These are phyloP conservation scores for Phaeophleospora eucalypticola DNA, from an alignment of 2,329 filamentous ascomycete species.

Conservation along the genomic window DNA sequence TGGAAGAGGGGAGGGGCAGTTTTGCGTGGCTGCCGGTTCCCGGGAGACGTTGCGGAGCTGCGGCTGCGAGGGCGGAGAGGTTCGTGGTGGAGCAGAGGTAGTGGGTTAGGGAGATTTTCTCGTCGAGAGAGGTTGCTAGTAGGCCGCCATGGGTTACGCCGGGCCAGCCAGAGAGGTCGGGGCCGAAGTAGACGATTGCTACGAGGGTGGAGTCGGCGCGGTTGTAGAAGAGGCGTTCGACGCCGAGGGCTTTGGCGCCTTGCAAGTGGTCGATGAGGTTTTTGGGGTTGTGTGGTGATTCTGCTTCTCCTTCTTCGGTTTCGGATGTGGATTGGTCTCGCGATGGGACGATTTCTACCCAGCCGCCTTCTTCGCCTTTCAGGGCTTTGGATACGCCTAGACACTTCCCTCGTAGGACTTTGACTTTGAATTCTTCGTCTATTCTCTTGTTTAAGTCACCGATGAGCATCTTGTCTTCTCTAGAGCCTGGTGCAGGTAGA, in stretches of 20 bases:
- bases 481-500: slow-evolving; percentile 38
- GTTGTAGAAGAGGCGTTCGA: slow-evolving; percentile 64
- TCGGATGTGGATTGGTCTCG: slow-evolving; percentile 5
- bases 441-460: slow-evolving; percentile 42
- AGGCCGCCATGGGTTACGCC: slow-evolving; percentile 67
- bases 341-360: slow-evolving; percentile 29
- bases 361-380: slow-evolving; percentile 29
- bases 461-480: slow-evolving; percentile 42
- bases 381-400: slow-evolving; percentile 32
- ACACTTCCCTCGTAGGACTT: slow-evolving; percentile 43
- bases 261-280: slow-evolving; percentile 31
- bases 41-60: slow-evolving; percentile 29
- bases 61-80: slow-evolving; percentile 19
- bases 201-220: slow-evolving; percentile 54
- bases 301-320: slow-evolving; percentile 7
- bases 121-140: slow-evolving; percentile 65
- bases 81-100: slow-evolving; percentile 44
- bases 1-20: slow-evolving; percentile 15
- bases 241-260: slow-evolving; percentile 40
- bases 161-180: slow-evolving; percentile 65
- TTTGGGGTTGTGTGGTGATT: too few species aligned
- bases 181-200: slow-evolving; percentile 64
- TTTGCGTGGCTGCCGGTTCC: slow-evolving; percentile 31
- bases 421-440: slow-evolving; percentile 47
- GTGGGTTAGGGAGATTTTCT: slow-evolving; percentile 63